Evolutionary conservation across 371 early-diverging fungal genomes (phyloP).

Genomic region (Mucor racemosus): DNA sequence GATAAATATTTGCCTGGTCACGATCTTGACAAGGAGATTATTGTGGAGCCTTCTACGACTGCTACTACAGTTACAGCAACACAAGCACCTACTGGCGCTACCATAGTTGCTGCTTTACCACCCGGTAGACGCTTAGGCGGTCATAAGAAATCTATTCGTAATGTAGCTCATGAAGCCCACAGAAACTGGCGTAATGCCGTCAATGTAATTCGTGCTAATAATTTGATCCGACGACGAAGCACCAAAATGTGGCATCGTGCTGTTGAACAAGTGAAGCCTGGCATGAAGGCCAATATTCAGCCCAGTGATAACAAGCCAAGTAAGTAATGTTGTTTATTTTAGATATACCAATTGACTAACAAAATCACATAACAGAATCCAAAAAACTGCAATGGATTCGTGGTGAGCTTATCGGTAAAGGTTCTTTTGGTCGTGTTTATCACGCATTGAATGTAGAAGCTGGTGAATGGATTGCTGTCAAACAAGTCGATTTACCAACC

Average conservation of each 20-base stretch:
- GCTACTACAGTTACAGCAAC: not conserved
- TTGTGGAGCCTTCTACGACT: slow-evolving; percentile 47
- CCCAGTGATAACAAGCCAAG: slow-evolving; percentile 36
- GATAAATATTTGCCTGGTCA: slow-evolving; percentile 81
- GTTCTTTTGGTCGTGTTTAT: slow-evolving; percentile 97
- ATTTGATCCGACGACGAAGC: slow-evolving; percentile 52
- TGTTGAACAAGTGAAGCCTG: slow-evolving; percentile 64
- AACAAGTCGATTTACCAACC: slow-evolving; percentile 89
- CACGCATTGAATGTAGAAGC: slow-evolving; percentile 86
- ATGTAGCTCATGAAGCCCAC: slow-evolving; percentile 58
- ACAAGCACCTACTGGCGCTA: slow-evolving; percentile 21
- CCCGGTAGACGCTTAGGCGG: slow-evolving; percentile 40
- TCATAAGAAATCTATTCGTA: slow-evolving; percentile 66
- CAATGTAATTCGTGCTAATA: slow-evolving; percentile 45
- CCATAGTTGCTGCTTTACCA: slow-evolving; percentile 24
- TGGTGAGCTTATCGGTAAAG: slow-evolving; percentile 94
- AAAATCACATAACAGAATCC: slow-evolving; percentile 16
- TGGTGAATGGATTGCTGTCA: slow-evolving; percentile 96
- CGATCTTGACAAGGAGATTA: slow-evolving; percentile 81
- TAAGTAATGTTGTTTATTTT: slow-evolving; percentile 13
- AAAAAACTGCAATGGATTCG: slow-evolving; percentile 77
- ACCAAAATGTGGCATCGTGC: slow-evolving; percentile 72
- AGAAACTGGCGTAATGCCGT: slow-evolving; percentile 46
- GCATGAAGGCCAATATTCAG: slow-evolving; percentile 30
- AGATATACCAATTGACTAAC: not conserved